Evolutionary conservation across 2,329 filamentous ascomycete genomes (phyloP), one percentile per base, ranked within the genome.

Genomic region (Alternaria brassicicola): DNA sequence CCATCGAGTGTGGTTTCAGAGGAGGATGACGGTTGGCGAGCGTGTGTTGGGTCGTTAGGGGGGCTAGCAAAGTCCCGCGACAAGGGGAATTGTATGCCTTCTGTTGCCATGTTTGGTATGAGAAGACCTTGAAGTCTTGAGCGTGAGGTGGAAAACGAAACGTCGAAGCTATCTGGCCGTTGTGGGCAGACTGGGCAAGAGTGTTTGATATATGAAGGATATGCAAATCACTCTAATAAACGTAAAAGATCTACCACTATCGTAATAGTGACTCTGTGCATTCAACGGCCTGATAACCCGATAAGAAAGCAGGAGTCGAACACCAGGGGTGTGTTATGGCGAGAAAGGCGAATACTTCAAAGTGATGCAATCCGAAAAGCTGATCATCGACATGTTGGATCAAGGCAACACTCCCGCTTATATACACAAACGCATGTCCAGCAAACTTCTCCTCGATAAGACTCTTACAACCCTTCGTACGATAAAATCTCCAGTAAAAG

Each of bases 1-100:
- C 48, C 36, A 62, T 69, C 30, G 61, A 57, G 21, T 19, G 48
- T 59, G 60, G 15, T 63, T 63, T 49, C 52, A n/a, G n/a, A 65
- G 6, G 43, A 60, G 19, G 68, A 70, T 2, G 58, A 46, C 21
- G 51, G 56, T 42, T 64, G 60, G 48, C 62, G 43, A 26, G 47
- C 15, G 46, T 54, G 48, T 61, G 42, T 21, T 54, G 55, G 1
- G 45, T 23, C 21, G 35, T 15, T 33, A 23, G 46, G 12, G 25
- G 23, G 42, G 30, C 53, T 48, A 30, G 64, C 56, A 31, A 70
- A 66, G 25, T 66, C 66, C 41, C 60, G 52, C 28, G 61, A 33
- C 25, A 42, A 35, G 25, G 62, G 55, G 7, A 52, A 49, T 30
- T 60, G 57, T 23, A 52, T 58, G 50, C 51, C 52, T 64, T 69